Conservation (phyloP, 2,329 filamentous ascomycete genomes). For the Zymoseptoria brevis region DNA sequence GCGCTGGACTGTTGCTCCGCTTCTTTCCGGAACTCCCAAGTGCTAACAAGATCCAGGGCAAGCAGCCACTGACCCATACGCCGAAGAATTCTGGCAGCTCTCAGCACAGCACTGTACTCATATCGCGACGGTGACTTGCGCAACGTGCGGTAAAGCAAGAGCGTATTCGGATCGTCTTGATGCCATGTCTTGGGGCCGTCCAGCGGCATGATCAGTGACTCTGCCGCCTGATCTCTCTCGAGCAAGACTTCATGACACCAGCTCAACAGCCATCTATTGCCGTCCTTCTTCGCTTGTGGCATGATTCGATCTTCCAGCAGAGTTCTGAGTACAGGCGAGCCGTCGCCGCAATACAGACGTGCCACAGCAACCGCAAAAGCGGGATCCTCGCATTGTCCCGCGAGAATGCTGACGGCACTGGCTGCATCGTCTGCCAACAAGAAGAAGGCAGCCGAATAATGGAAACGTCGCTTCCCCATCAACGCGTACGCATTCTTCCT, state of each 20-base stretch:
- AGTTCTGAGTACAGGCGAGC: constrained; percentile 62
- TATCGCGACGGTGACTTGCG: constrained; percentile 57
- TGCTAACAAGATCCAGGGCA: constrained; percentile 73
- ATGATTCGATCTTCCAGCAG: constrained; percentile 76
- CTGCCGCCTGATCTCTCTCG: constrained; percentile 73
- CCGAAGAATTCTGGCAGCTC: constrained; percentile 56
- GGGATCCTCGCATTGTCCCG: constrained; percentile 78
- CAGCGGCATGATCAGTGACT: constrained; percentile 63
- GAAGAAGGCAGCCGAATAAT: constrained; percentile 95
- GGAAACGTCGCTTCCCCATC: constrained; percentile 82
- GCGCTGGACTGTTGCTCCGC: background rate
- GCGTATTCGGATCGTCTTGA: constrained; percentile 79
- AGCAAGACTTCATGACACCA: constrained; percentile 94
- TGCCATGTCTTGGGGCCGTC: constrained; percentile 56
- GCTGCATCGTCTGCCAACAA: constrained; percentile 75
- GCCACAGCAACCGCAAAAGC: constrained; percentile 85
- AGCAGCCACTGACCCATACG: constrained; percentile 67
- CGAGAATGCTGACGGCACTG: constrained; percentile 78
- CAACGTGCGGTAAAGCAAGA: constrained; percentile 80
- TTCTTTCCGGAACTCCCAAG: constrained; percentile 66
- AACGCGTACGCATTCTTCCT: constrained; percentile 95
- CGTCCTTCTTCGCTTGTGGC: constrained; percentile 65
- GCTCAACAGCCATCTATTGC: constrained; percentile 86
- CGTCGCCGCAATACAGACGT: constrained; percentile 80
- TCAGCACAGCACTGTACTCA: constrained; percentile 57